These are phyloP conservation scores for Globisporangium uncinulatum DNA, from an alignment of 352 stramenopile species.

Conservation along the genomic window DNA sequence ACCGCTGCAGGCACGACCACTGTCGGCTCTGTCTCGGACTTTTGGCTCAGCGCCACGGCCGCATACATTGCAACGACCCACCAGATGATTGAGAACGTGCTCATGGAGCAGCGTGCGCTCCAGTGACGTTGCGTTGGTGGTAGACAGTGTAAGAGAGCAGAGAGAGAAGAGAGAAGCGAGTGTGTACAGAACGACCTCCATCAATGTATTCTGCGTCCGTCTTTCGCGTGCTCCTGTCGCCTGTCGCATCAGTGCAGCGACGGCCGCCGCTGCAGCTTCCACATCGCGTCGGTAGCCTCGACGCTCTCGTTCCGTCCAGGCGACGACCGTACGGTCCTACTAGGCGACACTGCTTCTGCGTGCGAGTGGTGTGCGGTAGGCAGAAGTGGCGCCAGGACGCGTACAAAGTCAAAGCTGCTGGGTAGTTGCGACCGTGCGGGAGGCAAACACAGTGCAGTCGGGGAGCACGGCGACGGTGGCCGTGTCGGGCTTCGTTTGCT, in stretches of 20 bases:
- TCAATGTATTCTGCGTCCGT: too few relatives aligned
- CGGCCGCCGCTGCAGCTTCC: constrained; percentile 32
- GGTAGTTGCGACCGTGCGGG: neutral
- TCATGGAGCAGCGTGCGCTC: constrained; percentile 14
- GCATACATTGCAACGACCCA: constrained; percentile 30
- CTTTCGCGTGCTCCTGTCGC: too few relatives aligned
- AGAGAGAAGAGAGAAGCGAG: too few relatives aligned
- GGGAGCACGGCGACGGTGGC: neutral
- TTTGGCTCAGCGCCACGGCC: constrained; percentile 29
- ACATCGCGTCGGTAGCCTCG: constrained; percentile 20
- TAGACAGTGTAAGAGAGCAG: too few relatives aligned
- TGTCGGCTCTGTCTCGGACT: constrained; percentile 31
- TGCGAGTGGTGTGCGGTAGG: neutral
- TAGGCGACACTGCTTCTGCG: neutral
- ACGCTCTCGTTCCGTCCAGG: constrained; percentile 4
- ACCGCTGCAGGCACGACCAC: constrained; percentile 15
- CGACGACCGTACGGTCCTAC: neutral
- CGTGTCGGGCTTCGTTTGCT: neutral
- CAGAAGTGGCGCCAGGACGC: constrained; percentile 7
- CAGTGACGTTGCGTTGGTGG: too few relatives aligned
- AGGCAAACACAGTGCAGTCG: neutral
- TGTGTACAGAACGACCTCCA: too few relatives aligned
- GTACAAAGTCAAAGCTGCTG: constrained; percentile 5
- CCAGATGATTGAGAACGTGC: constrained; percentile 47
- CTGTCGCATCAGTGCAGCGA: constrained; percentile 18